Base-by-base conservation (phyloP, 2,329 filamentous ascomycete species). In the Colletotrichum limetticola region DNA sequence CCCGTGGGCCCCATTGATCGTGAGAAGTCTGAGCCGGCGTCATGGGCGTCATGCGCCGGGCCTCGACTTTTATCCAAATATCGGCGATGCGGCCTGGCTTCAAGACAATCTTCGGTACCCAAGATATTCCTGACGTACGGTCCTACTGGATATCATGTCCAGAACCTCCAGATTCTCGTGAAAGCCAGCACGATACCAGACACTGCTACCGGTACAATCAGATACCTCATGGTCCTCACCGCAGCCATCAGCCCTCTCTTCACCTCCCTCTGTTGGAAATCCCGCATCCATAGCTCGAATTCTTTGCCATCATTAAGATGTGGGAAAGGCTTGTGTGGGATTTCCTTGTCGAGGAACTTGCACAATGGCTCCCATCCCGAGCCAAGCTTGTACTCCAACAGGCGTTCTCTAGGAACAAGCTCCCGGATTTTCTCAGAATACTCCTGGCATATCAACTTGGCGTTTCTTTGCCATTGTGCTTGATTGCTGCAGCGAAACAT, bases 301-400 rank as follows among this genome's bases (percentile, higher is more conserved):
- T 65, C 53, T 11, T 52, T 57, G 26, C 52, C 24, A 24, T 74
- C 78, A 69, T 83, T 83, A 6, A 78, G 76, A 55, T 78, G 78
- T 1, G 82, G 82, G 66, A 83, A 84, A 19, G 74, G 66, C 37
- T 76, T 68, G 1, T 78, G 73, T 0, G 83, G 82, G 0, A 83
- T 75, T 0, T 78, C 76, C 70, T 82, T 81, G 46, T 77, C 79
- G 7, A 85, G 75, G 61, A 85, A 85, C 52, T 77, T 63, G 75
- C 83, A 85, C 2, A 56, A 61, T 6, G 83, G 82, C 53, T 76
- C 79, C 83, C 83, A 85, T 16, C 83, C 83, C 28, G 84, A 80
- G 32, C 79, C 75, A 1, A 82, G 76, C 24, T 79, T 75, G 78
- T 79, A 84, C 46, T 84, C 82, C 5, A 85, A 77, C 16, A 77